phyloP scores from a whole-genome alignment of 192 early-diverging fungal species.

The Coemansia sp. region DNA sequence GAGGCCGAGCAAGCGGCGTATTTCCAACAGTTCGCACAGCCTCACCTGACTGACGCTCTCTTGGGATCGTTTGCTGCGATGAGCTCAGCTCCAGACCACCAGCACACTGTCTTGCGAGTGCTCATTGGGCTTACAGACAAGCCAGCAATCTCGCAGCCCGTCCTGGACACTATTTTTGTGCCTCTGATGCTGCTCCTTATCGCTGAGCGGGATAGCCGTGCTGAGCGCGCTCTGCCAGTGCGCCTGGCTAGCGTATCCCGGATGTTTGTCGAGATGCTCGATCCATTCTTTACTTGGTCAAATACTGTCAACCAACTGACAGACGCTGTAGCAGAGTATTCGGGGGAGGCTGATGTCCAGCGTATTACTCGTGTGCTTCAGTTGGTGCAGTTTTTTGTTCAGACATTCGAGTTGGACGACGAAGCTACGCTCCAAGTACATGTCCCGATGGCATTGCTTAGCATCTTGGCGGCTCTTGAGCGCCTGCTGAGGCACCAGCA shows the following conservation, averaged over 20 bases:
- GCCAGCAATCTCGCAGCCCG: slow-evolving; percentile 73
- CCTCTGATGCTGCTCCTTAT: slow-evolving; percentile 71
- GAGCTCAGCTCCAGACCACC: slow-evolving; percentile 22
- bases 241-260: slow-evolving; percentile 77
- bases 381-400: slow-evolving; percentile 70
- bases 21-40: slow-evolving; percentile 58
- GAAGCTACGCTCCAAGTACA: slow-evolving; percentile 83
- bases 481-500: slow-evolving; percentile 3
- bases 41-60: slow-evolving; percentile 57
- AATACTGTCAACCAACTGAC: slow-evolving; percentile 59
- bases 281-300: slow-evolving; percentile 81
- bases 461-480: slow-evolving; percentile 48
- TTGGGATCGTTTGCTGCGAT: slow-evolving; percentile 56
- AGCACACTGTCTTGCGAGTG: slow-evolving; percentile 68
- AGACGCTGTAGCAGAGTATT: slow-evolving; percentile 42
- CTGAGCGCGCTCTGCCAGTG: slow-evolving; percentile 18
- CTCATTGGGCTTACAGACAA: slow-evolving; percentile 86
- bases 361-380: slow-evolving; percentile 46
- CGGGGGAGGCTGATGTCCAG: background rate
- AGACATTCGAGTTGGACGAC: slow-evolving; percentile 73
- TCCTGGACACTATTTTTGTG: slow-evolving; percentile 70
- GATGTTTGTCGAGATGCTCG: slow-evolving; percentile 90
- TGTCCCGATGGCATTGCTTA: slow-evolving; percentile 70
- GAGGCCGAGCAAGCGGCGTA: slow-evolving; percentile 56
- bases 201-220: slow-evolving; percentile 34